Conservation (phyloP, 352 stramenopile genomes). For the Heterotrichella gracilis region DNA sequence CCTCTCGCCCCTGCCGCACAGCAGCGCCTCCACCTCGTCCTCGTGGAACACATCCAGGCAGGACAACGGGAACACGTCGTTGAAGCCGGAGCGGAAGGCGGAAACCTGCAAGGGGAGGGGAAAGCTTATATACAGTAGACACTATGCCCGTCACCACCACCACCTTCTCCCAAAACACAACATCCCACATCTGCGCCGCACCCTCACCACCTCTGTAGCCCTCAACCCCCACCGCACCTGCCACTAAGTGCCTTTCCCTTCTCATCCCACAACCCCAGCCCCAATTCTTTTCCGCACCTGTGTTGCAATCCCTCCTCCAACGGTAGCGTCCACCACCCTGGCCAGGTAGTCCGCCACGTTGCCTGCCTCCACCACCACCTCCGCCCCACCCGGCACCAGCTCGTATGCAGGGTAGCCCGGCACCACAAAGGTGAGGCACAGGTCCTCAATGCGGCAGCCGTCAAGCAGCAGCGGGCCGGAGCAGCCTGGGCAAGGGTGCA, state of each 20-base stretch:
- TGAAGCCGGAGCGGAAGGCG: constrained; percentile 35
- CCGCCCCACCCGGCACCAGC: constrained; percentile 25
- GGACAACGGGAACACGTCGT: constrained; percentile 25
- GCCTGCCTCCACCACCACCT: constrained; percentile 25
- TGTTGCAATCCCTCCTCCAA: constrained; percentile 29
- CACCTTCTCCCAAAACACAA: too few relatives aligned
- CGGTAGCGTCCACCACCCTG: constrained; percentile 27
- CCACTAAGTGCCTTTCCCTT: too few relatives aligned
- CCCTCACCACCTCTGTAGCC: too few relatives aligned
- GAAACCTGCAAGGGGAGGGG: too few relatives aligned
- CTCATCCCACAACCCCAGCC: too few relatives aligned
- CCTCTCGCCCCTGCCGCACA: constrained; percentile 26
- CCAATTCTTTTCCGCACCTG: too few relatives aligned
- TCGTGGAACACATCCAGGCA: constrained; percentile 32
- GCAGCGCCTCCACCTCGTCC: constrained; percentile 30
- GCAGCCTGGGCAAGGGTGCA: constrained; percentile 18
- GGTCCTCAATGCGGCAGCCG: constrained; percentile 23
- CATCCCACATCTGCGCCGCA: too few relatives aligned
- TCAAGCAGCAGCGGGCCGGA: neutral
- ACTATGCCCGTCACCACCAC: too few relatives aligned
- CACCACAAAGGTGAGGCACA: constrained; percentile 37
- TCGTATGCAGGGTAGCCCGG: constrained; percentile 31
- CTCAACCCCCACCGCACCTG: too few relatives aligned
- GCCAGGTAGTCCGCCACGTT: constrained; percentile 29
- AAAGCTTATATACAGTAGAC: too few relatives aligned